A percentile compares a stretch with the other conserved stretches of the same genome.
Conservation (phyloP, 148 eudicot species). For the Arbutus unedo region DNA sequence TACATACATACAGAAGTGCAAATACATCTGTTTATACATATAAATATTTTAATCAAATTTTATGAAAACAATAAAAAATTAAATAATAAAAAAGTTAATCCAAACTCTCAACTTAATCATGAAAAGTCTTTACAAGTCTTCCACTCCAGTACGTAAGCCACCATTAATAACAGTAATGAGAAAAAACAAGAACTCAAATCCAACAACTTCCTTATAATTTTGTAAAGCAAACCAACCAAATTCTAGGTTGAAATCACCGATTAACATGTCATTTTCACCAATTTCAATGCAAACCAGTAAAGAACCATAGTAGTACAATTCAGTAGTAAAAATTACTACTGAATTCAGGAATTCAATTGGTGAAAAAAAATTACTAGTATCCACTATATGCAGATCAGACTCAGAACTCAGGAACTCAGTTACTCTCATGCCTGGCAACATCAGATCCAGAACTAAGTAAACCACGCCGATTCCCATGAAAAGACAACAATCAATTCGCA, state of each 20-base stretch:
- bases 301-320: neutral
- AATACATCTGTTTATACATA: no score
- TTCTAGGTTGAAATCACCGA: neutral
- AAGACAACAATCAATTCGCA: no score
- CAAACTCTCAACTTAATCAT: neutral
- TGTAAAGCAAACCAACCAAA: neutral
- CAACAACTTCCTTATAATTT: neutral
- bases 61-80: no score
- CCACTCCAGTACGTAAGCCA: neutral
- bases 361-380: neutral
- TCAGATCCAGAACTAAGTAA: slow-evolving; percentile 4
- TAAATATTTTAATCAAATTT: no score
- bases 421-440: neutral
- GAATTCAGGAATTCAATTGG: no score
- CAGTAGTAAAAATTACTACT: neutral
- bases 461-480: neutral
- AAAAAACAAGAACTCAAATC: neutral
- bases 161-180: neutral
- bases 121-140: neutral
- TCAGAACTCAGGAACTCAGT: no score
- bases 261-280: neutral
- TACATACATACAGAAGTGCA: no score
- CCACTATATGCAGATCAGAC: no score
- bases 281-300: neutral
- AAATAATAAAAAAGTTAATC: no score